Percentiles rank a stretch among this genome's conserved stretches.
These are phyloP conservation scores for Ophiocordyceps sinensis DNA, from an alignment of 2,329 filamentous ascomycete species.

Conservation along the genomic window DNA sequence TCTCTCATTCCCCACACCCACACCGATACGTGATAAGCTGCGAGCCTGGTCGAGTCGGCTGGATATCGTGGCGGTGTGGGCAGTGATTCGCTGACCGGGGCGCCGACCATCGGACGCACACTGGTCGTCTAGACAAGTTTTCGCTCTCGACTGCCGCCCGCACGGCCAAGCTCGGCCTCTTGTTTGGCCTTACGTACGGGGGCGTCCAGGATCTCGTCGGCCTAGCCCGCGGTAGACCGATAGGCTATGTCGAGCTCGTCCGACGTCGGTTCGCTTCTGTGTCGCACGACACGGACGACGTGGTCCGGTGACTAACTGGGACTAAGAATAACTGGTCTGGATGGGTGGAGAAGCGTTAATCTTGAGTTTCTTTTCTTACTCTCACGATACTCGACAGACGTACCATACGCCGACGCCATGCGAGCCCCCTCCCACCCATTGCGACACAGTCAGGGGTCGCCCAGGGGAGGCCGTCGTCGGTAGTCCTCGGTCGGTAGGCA, in stretches of 20 bases:
- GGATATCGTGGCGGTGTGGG: constrained; percentile 10
- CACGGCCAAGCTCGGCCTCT: constrained; percentile 66
- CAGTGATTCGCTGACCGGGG: constrained; percentile 10
- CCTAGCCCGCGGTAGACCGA: constrained; percentile 52
- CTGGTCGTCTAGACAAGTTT: constrained; percentile 49
- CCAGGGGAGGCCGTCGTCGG: neutral
- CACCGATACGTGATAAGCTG: neutral
- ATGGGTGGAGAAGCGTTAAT: neutral
- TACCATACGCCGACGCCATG: constrained; percentile 3
- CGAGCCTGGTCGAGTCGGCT: constrained; percentile 5
- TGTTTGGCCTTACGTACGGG: constrained; percentile 68
- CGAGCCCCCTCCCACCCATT: neutral
- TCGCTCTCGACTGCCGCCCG: constrained; percentile 61
- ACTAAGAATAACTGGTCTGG: no score
- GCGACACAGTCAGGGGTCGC: neutral
- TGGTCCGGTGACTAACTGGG: constrained; percentile 3
- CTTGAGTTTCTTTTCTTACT: neutral
- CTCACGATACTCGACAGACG: neutral
- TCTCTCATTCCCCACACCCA: neutral
- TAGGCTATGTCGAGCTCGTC: constrained; percentile 61
- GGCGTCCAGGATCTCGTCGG: constrained; percentile 64
- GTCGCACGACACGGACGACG: constrained; percentile 6
- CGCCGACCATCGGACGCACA: constrained; percentile 13
- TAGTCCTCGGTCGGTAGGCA: no score
- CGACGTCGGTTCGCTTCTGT: constrained; percentile 24